Evolutionary conservation across 1,284 basidiomycete genomes (phyloP), one percentile per base, ranked within the genome.

Genomic region (Melampsora americana): DNA sequence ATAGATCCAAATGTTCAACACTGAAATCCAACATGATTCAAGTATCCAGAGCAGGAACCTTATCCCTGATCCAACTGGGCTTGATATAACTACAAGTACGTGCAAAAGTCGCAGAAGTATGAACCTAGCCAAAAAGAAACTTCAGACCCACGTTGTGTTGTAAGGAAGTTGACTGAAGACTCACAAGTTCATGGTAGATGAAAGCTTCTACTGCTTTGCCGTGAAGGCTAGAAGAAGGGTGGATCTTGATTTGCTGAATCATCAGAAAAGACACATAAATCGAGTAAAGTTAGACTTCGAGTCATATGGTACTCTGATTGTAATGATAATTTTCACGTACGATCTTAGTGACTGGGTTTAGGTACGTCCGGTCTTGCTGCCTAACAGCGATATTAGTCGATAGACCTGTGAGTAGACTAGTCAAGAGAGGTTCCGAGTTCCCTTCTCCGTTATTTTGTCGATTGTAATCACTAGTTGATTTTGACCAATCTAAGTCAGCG

Each of bases 141-240:
- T 11, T 23, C 42, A 28, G 30, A 66, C 11, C 50, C 26, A 28
- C 56, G 62, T 30, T 23, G 6, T 48, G 26, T 30, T 20, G 16
- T 61, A 46, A 59, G 20, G 0, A 6, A n/a, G 11, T 1, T 59
- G 68, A 30, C 6, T 18, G 11, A 11, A 20, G 23, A 86, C 90
- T 80, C 78, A 95, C 93, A 80, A 96, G 85, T 82, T 96, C 94
- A 81, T 95, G 90, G 81, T 92, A 97, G 64, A 96, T 86, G 76
- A 97, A 92, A 5, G 90, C 92, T 0, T 89, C 88, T 0, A 89
- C 87, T 81, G 91, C 92, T 81, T 90, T 91, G 78, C 90, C 89
- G 78, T 87, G 87, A 78, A 96, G 82, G 1, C 88, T 87, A 26
- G 92, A 94, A 30, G 90, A 87, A 0, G 94, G 94, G 81, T 96